phyloP scores from a whole-genome alignment of 2,329 filamentous ascomycete species.

The Epichloe typhina region DNA sequence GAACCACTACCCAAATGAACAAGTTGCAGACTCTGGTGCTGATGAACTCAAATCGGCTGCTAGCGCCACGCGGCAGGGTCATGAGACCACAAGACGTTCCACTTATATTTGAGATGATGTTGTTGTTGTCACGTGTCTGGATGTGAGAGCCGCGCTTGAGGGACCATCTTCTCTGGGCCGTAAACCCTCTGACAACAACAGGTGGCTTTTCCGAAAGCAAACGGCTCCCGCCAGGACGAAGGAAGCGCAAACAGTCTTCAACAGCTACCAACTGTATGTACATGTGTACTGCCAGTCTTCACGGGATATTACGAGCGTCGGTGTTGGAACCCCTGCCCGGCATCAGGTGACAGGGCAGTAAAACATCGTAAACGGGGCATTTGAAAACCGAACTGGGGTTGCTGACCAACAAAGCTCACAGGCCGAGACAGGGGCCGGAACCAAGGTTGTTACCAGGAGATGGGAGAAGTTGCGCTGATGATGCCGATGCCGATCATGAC shows the following conservation, averaged over 20 bases:
- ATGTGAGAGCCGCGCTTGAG: slow-evolving; percentile 4
- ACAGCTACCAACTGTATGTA: no score
- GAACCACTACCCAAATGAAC: neutral
- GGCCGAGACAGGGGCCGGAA: slow-evolving; percentile 6
- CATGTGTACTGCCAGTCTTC: no score
- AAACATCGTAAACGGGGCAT: slow-evolving; percentile 3
- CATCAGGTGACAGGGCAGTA: slow-evolving; percentile 7
- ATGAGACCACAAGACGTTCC: slow-evolving; percentile 17
- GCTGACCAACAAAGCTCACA: slow-evolving; percentile 5
- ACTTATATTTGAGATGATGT: slow-evolving; percentile 5
- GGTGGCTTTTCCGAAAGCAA: no score
- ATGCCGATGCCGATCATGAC: no score
- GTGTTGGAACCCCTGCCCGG: neutral
- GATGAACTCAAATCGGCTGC: slow-evolving; percentile 10
- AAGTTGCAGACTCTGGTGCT: neutral
- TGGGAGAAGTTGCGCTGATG: neutral
- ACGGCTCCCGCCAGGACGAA: no score
- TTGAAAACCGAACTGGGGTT: neutral
- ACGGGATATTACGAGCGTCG: no score
- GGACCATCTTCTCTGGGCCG: no score
- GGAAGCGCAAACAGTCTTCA: no score
- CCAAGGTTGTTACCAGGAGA: neutral
- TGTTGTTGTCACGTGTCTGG: slow-evolving; percentile 4
- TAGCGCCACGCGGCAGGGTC: slow-evolving; percentile 19
- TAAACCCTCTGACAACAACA: no score